Percentiles rank a stretch among this genome's conserved stretches.
Evolutionary conservation across 306 rosid species (phyloP).

Genomic region (Herpetospermum pedunculosum): DNA sequence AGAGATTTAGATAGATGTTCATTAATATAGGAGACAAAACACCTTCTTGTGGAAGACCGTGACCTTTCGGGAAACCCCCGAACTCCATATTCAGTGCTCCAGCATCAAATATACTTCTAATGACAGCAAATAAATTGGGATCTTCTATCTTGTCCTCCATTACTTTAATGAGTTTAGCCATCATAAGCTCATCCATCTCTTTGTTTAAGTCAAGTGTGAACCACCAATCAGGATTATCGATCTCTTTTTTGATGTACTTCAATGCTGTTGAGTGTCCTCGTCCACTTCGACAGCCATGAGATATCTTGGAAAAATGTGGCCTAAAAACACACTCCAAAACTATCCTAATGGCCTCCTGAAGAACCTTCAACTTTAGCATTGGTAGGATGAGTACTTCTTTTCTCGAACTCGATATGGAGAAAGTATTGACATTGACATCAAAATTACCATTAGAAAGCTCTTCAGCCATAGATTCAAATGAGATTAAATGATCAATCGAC

Average conservation of each 20-base stretch:
- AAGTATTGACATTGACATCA: conserved; percentile 41
- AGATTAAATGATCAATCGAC: neutral
- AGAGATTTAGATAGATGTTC: conserved; percentile 72
- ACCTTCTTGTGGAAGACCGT: conserved; percentile 95
- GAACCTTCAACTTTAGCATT: conserved; percentile 50
- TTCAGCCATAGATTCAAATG: conserved; percentile 41
- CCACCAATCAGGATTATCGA: conserved; percentile 72
- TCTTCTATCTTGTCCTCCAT: conserved; percentile 82
- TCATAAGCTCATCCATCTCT: conserved; percentile 39
- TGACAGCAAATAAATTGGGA: conserved; percentile 32
- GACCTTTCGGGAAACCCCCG: conserved; percentile 80
- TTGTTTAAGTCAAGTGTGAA: conserved; percentile 48
- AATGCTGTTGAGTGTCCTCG: conserved; percentile 54
- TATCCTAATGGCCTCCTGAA: conserved; percentile 77
- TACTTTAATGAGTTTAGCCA: conserved; percentile 35
- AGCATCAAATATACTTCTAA: conserved; percentile 54
- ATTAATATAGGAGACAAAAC: conserved; percentile 67
- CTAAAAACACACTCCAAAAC: conserved; percentile 66
- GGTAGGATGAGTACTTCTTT: conserved; percentile 65
- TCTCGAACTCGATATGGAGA: conserved; percentile 34
- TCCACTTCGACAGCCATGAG: conserved; percentile 90
- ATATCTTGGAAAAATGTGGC: conserved; percentile 69
- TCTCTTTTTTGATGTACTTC: conserved; percentile 57
- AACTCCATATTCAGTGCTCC: conserved; percentile 68
- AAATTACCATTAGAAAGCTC: conserved; percentile 37